phyloP scores from a whole-genome alignment of 257 asterid genomes.

The Capsicum chinense region DNA sequence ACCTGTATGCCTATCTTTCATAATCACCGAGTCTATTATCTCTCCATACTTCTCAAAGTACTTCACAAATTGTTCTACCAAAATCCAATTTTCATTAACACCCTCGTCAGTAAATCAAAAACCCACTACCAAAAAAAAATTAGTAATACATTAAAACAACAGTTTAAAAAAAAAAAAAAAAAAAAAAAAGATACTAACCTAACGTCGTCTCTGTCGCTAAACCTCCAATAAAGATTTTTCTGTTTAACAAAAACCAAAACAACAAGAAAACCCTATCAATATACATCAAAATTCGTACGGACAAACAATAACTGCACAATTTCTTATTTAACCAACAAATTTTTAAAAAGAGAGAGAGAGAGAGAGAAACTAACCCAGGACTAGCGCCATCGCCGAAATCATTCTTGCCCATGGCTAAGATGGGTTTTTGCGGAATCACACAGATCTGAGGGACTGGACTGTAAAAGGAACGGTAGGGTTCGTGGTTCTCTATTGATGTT shows the following conservation, averaged over 20 bases:
- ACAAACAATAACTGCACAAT: not conserved
- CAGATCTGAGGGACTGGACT: conserved; percentile 43
- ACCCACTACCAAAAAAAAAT: not conserved
- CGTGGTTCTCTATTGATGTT: not conserved
- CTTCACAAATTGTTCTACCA: conserved; percentile 80
- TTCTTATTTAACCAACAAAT: no score
- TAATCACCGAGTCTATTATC: conserved; percentile 92
- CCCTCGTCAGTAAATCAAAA: not conserved
- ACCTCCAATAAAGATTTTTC: conserved; percentile 95
- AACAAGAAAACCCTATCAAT: conserved; percentile 17
- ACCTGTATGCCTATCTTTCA: conserved; percentile 91
- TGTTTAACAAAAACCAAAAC: conserved; percentile 30
- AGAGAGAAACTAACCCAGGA: conserved; percentile 66
- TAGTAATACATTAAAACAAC: not conserved
- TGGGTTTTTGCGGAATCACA: conserved; percentile 27
- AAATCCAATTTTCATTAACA: not conserved
- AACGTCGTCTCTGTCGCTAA: conserved; percentile 79
- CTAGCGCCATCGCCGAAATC: conserved; percentile 96
- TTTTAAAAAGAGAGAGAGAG: no score
- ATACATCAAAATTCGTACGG: not conserved
- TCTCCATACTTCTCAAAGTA: conserved; percentile 97
- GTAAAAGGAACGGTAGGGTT: conserved; percentile 50
- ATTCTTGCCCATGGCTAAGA: conserved; percentile 62
- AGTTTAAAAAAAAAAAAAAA: not conserved
- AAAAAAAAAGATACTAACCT: conserved; percentile 48